These are phyloP conservation scores for Balansia obtecta DNA, from an alignment of 2,329 filamentous ascomycete species.

Conservation along the genomic window DNA sequence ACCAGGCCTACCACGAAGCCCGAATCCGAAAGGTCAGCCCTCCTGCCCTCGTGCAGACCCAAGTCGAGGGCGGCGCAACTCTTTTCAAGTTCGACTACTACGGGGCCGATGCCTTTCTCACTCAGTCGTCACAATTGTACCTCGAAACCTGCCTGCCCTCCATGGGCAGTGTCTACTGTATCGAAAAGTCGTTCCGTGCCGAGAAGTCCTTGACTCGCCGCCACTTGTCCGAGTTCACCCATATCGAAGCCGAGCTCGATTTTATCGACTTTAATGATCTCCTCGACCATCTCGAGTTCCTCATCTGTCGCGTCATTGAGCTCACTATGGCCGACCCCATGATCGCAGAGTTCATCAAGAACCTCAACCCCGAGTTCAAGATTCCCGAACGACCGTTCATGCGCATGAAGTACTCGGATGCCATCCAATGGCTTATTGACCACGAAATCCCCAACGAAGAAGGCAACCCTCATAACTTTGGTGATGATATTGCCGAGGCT, in stretches of 20 bases:
- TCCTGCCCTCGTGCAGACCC: constrained; percentile 85
- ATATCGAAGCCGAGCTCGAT: constrained; percentile 92
- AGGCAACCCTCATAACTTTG: constrained; percentile 77
- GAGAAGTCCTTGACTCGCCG: constrained; percentile 92
- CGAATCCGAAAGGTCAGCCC: constrained; percentile 74
- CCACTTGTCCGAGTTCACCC: constrained; percentile 91
- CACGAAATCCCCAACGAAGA: constrained; percentile 91
- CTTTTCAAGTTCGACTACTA: constrained; percentile 88
- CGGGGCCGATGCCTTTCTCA: constrained; percentile 81
- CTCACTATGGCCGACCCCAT: constrained; percentile 60
- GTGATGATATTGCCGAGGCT: constrained; percentile 95
- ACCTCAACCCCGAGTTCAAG: constrained; percentile 84
- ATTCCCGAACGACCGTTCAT: constrained; percentile 74
- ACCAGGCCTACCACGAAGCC: constrained; percentile 63
- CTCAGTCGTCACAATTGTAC: constrained; percentile 94
- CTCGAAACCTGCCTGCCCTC: constrained; percentile 88
- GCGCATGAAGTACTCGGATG: constrained; percentile 90
- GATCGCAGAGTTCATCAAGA: constrained; percentile 61
- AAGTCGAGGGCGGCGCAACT: constrained; percentile 85
- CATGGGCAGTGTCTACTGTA: constrained; percentile 91
- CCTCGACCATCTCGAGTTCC: constrained; percentile 71
- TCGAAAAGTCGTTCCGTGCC: constrained; percentile 96
- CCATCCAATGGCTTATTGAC: constrained; percentile 85
- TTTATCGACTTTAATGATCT: constrained; percentile 90
- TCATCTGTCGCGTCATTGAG: constrained; percentile 79